Conservation (phyloP, 176 grass and related monocot genomes). For the Aegilops sharonensis region DNA sequence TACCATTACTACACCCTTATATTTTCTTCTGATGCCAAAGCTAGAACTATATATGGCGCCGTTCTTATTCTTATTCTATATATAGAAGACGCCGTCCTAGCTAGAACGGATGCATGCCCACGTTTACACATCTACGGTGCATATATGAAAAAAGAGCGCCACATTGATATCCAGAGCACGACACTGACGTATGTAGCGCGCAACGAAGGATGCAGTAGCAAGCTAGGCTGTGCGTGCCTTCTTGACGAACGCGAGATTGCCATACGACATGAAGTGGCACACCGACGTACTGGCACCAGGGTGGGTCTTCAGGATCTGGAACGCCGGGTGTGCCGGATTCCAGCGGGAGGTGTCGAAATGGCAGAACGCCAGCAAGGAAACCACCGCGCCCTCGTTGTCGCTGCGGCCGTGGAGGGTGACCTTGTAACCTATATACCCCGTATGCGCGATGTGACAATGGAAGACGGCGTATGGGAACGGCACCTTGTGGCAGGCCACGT, state of each 20-base stretch:
- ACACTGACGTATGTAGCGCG: too few species aligned
- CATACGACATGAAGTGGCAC: constrained; percentile 22
- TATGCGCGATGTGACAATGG: background rate
- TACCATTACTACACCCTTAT: too few species aligned
- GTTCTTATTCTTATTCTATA: too few species aligned
- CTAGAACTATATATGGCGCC: too few species aligned
- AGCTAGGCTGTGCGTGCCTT: background rate
- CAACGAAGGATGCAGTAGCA: too few species aligned
- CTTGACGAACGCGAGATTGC: background rate
- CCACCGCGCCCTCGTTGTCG: too few species aligned
- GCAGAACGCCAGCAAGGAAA: constrained; percentile 8
- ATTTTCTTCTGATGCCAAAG: too few species aligned
- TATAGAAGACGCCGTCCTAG: too few species aligned
- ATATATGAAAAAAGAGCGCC: too few species aligned
- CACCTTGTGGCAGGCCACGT: background rate
- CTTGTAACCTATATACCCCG: background rate
- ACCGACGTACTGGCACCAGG: background rate
- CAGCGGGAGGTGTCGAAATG: constrained; percentile 13
- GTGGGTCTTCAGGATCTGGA: background rate
- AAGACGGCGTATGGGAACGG: constrained; percentile 4
- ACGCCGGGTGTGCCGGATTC: constrained; percentile 12
- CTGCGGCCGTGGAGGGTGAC: background rate
- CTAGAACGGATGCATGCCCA: too few species aligned
- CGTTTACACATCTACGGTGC: too few species aligned
- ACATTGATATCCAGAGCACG: too few species aligned